Base-by-base conservation (phyloP, 805 yeast species). In the Candida maris region DNA sequence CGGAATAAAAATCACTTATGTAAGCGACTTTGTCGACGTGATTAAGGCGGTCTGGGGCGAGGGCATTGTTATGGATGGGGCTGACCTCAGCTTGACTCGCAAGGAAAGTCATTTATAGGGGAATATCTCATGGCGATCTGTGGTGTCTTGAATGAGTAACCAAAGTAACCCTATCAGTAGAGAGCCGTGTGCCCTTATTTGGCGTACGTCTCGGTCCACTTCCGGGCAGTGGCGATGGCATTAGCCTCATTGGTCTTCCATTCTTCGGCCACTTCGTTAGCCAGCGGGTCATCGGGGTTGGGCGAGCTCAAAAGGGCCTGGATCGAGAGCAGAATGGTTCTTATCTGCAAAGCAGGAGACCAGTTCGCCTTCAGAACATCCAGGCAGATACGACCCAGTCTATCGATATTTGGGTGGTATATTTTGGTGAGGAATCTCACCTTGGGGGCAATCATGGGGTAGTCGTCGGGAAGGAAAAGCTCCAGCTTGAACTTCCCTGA, bases 361-460 rank as follows among this genome's bases (percentile, higher is more conserved):
- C 98, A 93, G 64, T 91, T 89, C 51, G 85, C 75, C 65, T 91
- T 93, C 57, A 93, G 71, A 27, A 93, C 97, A 59, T 93, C 97
- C 34, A 93, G 73, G 65, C 98, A 93, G 52, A 93, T 91, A 46
- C 98, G 73, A 6, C 98, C 98, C 46, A 93, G 70, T 58, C 93
- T 77, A 58, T 93, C 98, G 49, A 93, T 93, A 61, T 93, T 93
- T 28, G 96, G 98, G 57, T 93, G 98, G 61, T 93, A 93, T 19
- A 93, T 89, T 61, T 81, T 86, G 20, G 98, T 93, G 45, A 93
- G 65, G 52, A 93, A 93, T 40, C 98, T 74, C 36, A 93, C 94
- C 58, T 88, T 89, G 34, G 98, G 98, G 0, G 98, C 95, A 54
- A 86, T 87, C 97, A 91, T 84, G 9, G 98, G 98, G 61, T 93